Conservation (phyloP, 805 yeast species). For the Myxozyma lipomycoides region DNA sequence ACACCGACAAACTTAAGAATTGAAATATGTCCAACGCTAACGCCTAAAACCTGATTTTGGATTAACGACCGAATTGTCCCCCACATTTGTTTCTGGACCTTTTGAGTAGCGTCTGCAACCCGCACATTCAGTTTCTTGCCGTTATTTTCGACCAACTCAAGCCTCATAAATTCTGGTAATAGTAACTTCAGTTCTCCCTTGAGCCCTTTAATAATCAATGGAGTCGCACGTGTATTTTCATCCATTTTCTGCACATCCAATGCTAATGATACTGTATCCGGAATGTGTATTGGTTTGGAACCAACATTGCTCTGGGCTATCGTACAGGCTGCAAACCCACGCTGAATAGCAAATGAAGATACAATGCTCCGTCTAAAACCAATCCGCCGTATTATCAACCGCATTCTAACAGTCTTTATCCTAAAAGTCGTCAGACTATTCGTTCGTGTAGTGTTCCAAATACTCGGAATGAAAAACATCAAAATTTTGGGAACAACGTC, state of each 20-base stretch:
- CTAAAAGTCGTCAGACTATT: too few species aligned
- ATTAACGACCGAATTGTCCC: conserved; percentile 83
- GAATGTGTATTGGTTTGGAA: conserved; percentile 64
- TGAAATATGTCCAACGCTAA: conserved; percentile 86
- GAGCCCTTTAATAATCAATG: conserved; percentile 71
- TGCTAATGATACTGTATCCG: conserved; percentile 54
- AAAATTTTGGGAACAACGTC: too few species aligned
- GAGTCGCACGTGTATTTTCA: conserved; percentile 39
- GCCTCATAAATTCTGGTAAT: conserved; percentile 46
- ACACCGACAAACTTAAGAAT: conserved; percentile 90
- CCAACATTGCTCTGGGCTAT: conserved; percentile 63
- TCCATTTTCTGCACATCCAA: conserved; percentile 34
- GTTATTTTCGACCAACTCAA: conserved; percentile 50
- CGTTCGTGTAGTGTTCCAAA: too few species aligned
- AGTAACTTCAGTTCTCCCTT: conserved; percentile 61
- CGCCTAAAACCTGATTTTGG: conserved; percentile 78
- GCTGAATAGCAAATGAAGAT: not conserved
- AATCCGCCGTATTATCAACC: not conserved
- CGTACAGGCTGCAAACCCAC: too few species aligned
- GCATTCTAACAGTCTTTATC: too few species aligned
- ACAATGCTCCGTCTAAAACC: not conserved
- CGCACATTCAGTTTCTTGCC: conserved; percentile 46
- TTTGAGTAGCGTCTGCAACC: conserved; percentile 54
- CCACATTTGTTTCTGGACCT: conserved; percentile 85
- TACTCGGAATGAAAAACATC: too few species aligned